Percentiles rank a stretch among this genome's conserved stretches.
Evolutionary conservation across 768 basidiomycete species (phyloP).

Genomic region (Russula brevipes): DNA sequence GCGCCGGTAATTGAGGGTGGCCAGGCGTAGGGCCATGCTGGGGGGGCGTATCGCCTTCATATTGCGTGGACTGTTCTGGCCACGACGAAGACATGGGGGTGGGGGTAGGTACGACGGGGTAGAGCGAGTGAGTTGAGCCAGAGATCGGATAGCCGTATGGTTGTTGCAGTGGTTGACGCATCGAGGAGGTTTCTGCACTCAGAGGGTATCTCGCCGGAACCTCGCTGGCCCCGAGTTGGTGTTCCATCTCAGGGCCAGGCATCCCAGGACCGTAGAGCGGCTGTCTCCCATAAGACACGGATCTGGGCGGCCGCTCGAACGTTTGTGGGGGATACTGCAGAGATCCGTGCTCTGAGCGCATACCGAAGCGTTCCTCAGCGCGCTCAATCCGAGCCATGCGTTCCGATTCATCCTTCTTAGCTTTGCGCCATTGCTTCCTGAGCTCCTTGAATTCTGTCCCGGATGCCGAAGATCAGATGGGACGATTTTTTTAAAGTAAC

Average conservation of each 20-base stretch:
- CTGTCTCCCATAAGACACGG: conserved; percentile 7
- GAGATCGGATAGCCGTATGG: conserved; percentile 13
- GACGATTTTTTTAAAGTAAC: conserved; percentile 2
- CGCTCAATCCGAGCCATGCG: conserved; percentile 14
- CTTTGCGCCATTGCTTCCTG: conserved; percentile 92
- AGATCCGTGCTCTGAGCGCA: conserved; percentile 16
- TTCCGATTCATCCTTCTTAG: conserved; percentile 65
- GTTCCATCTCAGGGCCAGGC: conserved; percentile 17
- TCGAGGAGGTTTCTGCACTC: background rate
- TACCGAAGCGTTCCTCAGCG: conserved; percentile 6
- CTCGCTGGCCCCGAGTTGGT: conserved; percentile 8
- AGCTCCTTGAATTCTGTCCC: conserved; percentile 93
- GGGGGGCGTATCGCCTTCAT: conserved; percentile 12
- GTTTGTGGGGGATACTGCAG: conserved; percentile 9
- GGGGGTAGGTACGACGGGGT: conserved; percentile 1
- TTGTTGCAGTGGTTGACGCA: conserved; percentile 12
- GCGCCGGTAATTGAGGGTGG: conserved; percentile 10
- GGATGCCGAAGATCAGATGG: conserved; percentile 23
- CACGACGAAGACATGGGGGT: conserved; percentile 16
- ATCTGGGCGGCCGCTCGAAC: conserved; percentile 9
- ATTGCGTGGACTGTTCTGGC: conserved; percentile 17
- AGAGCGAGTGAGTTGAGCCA: conserved; percentile 11
- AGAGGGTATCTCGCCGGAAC: conserved; percentile 4
- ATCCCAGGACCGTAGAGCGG: conserved; percentile 20
- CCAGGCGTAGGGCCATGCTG: conserved; percentile 4